phyloP scores from a whole-genome alignment of 805 yeast species.

The Candida incommunis region DNA sequence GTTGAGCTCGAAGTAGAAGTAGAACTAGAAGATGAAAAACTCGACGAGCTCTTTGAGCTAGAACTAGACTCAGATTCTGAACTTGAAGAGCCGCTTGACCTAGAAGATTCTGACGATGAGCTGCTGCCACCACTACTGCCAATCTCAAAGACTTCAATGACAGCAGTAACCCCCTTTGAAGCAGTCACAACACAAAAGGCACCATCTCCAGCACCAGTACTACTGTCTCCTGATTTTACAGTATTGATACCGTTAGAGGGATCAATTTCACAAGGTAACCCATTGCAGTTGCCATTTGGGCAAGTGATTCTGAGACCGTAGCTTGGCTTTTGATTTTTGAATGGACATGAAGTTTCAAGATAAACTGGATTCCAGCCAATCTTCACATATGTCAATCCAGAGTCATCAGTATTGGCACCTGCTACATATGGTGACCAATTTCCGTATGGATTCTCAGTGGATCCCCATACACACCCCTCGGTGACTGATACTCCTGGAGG shows the following conservation, averaged over 20 bases:
- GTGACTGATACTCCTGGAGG: conserved; percentile 65
- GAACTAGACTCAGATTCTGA: background rate
- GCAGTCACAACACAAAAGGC: conserved; percentile 81
- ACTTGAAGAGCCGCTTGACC: background rate
- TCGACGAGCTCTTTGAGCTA: background rate
- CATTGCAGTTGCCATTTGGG: conserved; percentile 56
- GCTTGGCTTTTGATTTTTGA: conserved; percentile 38
- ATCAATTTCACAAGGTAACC: conserved; percentile 72
- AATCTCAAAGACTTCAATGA: conserved; percentile 51
- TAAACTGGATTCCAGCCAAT: conserved; percentile 88
- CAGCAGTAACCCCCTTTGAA: conserved; percentile 43
- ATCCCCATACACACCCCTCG: conserved; percentile 82
- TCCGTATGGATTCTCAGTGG: conserved; percentile 51
- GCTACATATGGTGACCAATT: conserved; percentile 94
- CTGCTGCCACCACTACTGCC: conserved; percentile 2
- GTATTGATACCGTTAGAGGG: conserved; percentile 54
- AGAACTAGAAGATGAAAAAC: background rate
- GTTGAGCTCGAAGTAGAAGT: background rate
- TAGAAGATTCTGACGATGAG: conserved; percentile 1
- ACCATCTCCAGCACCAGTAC: conserved; percentile 50
- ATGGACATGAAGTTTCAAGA: conserved; percentile 41
- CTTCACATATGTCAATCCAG: conserved; percentile 62
- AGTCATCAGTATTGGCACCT: conserved; percentile 68
- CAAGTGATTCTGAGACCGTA: conserved; percentile 68
- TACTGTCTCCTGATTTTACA: conserved; percentile 27